These are phyloP conservation scores for Paecilomyces fulvus DNA, from an alignment of 2,329 filamentous ascomycete species.

Conservation along the genomic window DNA sequence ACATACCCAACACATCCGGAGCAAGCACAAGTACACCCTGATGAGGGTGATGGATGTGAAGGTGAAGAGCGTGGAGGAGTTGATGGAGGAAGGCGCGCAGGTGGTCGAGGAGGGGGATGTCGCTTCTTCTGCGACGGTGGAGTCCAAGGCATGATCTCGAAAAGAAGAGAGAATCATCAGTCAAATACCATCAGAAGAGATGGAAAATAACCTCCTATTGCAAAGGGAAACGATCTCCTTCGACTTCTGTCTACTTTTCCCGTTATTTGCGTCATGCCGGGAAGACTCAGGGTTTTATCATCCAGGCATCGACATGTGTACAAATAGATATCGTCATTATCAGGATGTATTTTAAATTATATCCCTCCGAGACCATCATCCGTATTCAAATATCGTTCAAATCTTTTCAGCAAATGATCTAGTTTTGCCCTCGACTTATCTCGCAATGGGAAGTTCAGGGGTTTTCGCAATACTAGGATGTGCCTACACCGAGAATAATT, in stretches of 20 bases:
- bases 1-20: slow-evolving; percentile 64
- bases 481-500: too few species aligned
- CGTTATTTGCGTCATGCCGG: not conserved
- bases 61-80: slow-evolving; percentile 51
- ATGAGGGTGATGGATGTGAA: slow-evolving; percentile 75
- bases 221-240: not conserved
- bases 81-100: slow-evolving; percentile 36
- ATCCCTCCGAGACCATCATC: not conserved
- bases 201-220: not conserved
- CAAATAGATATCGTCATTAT: not conserved
- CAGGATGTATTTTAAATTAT: not conserved
- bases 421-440: too few species aligned
- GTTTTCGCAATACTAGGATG: too few species aligned
- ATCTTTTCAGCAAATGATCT: too few species aligned
- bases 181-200: not conserved
- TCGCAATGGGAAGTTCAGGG: too few species aligned
- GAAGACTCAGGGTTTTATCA: not conserved
- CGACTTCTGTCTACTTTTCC: not conserved
- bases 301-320: not conserved
- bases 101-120: slow-evolving; percentile 21
- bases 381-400: too few species aligned
- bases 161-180: not conserved
- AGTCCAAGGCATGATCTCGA: slow-evolving; percentile 15
- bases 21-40: slow-evolving; percentile 86
- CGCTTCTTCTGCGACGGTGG: slow-evolving; percentile 11